Conservation (phyloP, 2,329 filamentous ascomycete species). For the Orbilia oligospora region DNA sequence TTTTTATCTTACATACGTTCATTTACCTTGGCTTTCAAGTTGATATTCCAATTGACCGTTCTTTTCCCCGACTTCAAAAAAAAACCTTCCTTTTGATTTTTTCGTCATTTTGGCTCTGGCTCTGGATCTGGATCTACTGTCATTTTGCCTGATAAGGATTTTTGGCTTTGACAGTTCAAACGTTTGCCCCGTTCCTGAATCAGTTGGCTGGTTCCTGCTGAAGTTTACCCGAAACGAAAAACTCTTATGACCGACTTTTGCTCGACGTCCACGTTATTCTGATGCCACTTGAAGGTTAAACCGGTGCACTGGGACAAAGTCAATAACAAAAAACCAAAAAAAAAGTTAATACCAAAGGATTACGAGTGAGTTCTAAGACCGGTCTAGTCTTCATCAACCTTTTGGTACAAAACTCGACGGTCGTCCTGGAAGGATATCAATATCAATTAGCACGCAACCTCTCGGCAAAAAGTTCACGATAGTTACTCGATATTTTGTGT, state of each 20-base stretch:
- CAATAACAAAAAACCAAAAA: slow-evolving; percentile 1
- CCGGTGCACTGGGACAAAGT: slow-evolving; percentile 30
- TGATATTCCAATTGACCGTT: not conserved
- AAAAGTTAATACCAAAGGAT: slow-evolving; percentile 3
- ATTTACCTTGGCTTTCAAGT: not conserved
- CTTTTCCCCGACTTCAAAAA: not conserved
- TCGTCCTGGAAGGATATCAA: not conserved
- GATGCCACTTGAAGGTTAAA: slow-evolving; percentile 38
- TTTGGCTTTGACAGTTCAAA: slow-evolving; percentile 27
- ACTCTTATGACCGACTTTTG: slow-evolving; percentile 29
- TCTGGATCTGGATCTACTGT: slow-evolving; percentile 21
- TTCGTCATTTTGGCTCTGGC: slow-evolving; percentile 13
- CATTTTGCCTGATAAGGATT: slow-evolving; percentile 33
- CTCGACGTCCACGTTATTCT: slow-evolving; percentile 18
- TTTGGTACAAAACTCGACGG: slow-evolving; percentile 37
- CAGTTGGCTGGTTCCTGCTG: slow-evolving; percentile 60
- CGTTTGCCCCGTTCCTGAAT: slow-evolving; percentile 44
- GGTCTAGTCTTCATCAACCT: slow-evolving; percentile 3
- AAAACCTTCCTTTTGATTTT: slow-evolving; percentile 14
- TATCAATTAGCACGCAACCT: not conserved
- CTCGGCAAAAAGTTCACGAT: not conserved
- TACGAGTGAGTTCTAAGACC: slow-evolving; percentile 11
- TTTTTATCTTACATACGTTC: slow-evolving; percentile 6
- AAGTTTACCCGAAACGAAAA: slow-evolving; percentile 47
- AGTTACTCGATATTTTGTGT: slow-evolving; percentile 5